phyloP scores from a whole-genome alignment of 2,329 filamentous ascomycete genomes.

The Neofusicoccum sp. region DNA sequence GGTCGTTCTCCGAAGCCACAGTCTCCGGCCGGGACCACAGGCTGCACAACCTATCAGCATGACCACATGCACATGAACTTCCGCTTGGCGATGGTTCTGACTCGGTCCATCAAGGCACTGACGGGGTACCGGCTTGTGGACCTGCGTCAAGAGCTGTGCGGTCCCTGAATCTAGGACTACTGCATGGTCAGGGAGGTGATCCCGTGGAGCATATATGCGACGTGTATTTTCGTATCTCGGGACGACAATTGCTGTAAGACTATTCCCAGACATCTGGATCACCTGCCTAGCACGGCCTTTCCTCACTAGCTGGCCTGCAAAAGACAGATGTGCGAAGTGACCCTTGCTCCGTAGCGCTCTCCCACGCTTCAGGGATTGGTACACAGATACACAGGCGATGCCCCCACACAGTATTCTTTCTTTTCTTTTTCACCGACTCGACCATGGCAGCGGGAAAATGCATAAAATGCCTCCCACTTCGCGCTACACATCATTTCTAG shows the following conservation, averaged over 20 bases:
- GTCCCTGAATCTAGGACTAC: not conserved
- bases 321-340: not conserved
- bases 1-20: not conserved
- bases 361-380: not conserved
- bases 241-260: not conserved
- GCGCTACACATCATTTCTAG: not conserved
- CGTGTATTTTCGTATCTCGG: not conserved
- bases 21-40: not conserved
- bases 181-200: not conserved
- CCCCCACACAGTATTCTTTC: not conserved
- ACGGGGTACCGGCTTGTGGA: not conserved
- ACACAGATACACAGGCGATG: not conserved
- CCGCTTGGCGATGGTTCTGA: not conserved
- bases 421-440: not conserved
- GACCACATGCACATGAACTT: not conserved
- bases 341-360: not conserved
- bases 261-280: not conserved
- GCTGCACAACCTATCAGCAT: not conserved
- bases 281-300: not conserved
- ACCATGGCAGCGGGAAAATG: not conserved
- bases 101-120: not conserved
- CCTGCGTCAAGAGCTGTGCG: not conserved
- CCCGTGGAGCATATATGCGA: constrained; percentile 1
- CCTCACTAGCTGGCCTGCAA: not conserved
- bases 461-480: not conserved